Conservation (phyloP, 257 asterid genomes). For the Jacaranda mimosifolia region DNA sequence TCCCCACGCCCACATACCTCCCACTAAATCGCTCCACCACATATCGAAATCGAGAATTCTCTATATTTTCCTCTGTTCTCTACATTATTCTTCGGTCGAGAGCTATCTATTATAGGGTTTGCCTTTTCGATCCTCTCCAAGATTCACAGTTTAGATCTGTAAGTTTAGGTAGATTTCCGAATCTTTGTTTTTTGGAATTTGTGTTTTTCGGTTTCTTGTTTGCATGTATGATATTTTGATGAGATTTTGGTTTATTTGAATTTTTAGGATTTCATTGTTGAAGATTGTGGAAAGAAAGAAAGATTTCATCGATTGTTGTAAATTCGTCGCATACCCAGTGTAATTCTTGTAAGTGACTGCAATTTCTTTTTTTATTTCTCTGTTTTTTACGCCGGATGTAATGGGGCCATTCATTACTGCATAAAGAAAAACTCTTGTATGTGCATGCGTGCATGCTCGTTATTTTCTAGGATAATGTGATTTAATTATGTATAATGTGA, state of each 20-base stretch:
- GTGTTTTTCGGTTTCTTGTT: neutral
- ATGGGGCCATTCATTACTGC: neutral
- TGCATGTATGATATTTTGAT: neutral
- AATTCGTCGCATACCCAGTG: slow-evolving; percentile 12
- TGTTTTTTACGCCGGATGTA: neutral
- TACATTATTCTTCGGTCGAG: slow-evolving; percentile 3
- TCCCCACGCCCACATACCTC: neutral
- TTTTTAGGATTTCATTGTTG: slow-evolving; percentile 29
- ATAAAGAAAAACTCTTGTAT: neutral
- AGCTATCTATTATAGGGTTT: slow-evolving; percentile 26
- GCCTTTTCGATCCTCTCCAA: slow-evolving; percentile 29
- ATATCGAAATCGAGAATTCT: neutral
- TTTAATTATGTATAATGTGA: neutral
- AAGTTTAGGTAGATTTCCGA: neutral
- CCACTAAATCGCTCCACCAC: slow-evolving; percentile 35
- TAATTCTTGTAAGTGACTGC: slow-evolving; percentile 17
- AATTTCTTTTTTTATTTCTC: neutral
- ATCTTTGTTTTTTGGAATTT: neutral
- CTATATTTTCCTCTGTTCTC: slow-evolving; percentile 2
- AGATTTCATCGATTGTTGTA: slow-evolving; percentile 7
- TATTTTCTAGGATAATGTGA: too few species aligned
- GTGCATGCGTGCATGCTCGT: neutral
- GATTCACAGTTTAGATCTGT: slow-evolving; percentile 17
- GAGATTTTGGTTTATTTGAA: neutral
- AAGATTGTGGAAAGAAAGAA: slow-evolving; percentile 26